A percentile compares a stretch with the other conserved stretches of the same genome.
phyloP scores from a whole-genome alignment of 1,139 yeast species.

The Yamadazyma dendronema region DNA sequence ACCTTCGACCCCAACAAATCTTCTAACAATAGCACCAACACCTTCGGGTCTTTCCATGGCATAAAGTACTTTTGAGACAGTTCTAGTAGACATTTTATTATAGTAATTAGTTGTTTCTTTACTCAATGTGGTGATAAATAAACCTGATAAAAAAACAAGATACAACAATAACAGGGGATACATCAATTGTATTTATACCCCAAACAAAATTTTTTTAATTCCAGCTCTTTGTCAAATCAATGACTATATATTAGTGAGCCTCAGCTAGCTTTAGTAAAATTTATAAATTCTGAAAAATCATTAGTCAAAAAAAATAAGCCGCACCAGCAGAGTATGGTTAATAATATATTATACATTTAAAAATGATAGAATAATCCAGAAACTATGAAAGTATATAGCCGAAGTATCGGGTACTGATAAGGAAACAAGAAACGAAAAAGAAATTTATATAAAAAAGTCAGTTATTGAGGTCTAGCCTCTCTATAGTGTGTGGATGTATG shows the following conservation, averaged over 20 bases:
- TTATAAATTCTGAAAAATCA: background rate
- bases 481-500: background rate
- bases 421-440: background rate
- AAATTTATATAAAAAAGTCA: background rate
- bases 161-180: background rate
- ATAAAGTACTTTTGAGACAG: conserved; percentile 56
- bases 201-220: background rate
- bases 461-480: conserved; percentile 1
- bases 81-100: conserved; percentile 32
- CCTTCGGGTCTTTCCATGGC: conserved; percentile 84
- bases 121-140: conserved; percentile 2
- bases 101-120: background rate
- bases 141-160: conserved; percentile 3
- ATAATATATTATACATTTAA: too few species aligned
- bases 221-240: background rate
- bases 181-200: conserved; percentile 5
- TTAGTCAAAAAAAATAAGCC: background rate
- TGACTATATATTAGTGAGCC: background rate
- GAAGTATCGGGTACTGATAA: background rate
- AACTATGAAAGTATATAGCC: too few species aligned
- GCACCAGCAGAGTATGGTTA: too few species aligned
- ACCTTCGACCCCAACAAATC: conserved; percentile 71
- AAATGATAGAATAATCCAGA: too few species aligned
- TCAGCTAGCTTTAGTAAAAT: background rate
- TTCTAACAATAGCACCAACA: conserved; percentile 79